phyloP scores from a whole-genome alignment of 2,329 filamentous ascomycete genomes.

The Beauveria caledonica region DNA sequence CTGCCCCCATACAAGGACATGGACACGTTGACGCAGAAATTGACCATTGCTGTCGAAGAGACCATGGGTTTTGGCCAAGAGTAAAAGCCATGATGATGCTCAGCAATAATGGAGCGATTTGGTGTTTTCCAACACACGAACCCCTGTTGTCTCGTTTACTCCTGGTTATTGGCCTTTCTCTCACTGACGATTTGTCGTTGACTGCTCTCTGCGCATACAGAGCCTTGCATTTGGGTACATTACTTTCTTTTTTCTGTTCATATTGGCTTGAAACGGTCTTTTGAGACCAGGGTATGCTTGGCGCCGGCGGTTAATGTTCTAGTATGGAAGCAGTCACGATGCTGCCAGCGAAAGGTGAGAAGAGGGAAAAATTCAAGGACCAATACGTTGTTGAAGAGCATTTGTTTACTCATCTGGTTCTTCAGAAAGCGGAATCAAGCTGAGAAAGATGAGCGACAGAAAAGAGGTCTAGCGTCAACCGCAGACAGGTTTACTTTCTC shows the following conservation, averaged over 20 bases:
- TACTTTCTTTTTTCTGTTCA: slow-evolving; percentile 20
- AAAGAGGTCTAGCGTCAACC: background rate
- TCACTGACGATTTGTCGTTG: slow-evolving; percentile 1
- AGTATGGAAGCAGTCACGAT: slow-evolving; percentile 4
- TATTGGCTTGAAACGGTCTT: slow-evolving; percentile 9
- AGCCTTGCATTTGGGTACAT: slow-evolving; percentile 11
- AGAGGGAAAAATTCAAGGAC: background rate
- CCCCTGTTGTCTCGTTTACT: slow-evolving; percentile 5
- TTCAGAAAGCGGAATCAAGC: background rate
- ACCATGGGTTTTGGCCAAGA: slow-evolving; percentile 98
- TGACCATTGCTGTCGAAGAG: slow-evolving; percentile 96
- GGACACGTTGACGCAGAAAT: slow-evolving; percentile 77
- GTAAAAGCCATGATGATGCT: slow-evolving; percentile 43
- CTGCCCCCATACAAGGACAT: slow-evolving; percentile 86
- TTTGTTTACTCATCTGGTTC: background rate
- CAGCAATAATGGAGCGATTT: background rate
- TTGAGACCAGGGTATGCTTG: slow-evolving; percentile 11
- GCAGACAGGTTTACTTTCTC: background rate
- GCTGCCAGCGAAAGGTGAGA: background rate
- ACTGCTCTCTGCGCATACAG: slow-evolving; percentile 10
- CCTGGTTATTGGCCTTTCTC: background rate
- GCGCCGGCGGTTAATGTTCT: slow-evolving; percentile 10
- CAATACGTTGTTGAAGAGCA: background rate
- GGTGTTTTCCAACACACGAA: background rate
- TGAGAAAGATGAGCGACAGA: background rate